These are phyloP conservation scores for Citrus inodora DNA, from an alignment of 345 rosid species.

Conservation along the genomic window DNA sequence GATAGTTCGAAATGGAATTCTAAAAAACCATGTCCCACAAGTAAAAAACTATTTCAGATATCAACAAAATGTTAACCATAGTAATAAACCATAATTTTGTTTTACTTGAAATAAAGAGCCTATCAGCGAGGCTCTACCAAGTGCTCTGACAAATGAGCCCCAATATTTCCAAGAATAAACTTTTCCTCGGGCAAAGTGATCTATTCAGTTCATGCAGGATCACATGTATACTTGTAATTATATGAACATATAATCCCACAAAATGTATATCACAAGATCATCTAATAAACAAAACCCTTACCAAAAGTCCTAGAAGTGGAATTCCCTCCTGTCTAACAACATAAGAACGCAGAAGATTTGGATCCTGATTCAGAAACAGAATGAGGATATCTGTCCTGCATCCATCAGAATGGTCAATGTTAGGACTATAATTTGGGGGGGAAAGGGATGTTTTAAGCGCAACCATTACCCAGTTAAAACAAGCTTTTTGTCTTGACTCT, in stretches of 20 bases:
- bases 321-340: conserved; percentile 66
- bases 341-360: conserved; percentile 72
- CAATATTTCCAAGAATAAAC: background rate
- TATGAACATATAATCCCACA: background rate
- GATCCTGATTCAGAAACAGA: conserved; percentile 76
- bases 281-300: conserved; percentile 29
- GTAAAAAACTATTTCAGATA: background rate
- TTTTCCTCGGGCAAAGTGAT: no score
- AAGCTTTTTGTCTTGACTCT: conserved; percentile 69
- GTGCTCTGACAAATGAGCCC: background rate
- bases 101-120: background rate
- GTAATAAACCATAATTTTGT: background rate
- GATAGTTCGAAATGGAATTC: background rate
- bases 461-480: conserved; percentile 76
- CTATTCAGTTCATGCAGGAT: background rate
- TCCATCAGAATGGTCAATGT: conserved; percentile 38
- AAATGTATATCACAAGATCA: background rate
- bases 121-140: background rate
- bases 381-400: conserved; percentile 94
- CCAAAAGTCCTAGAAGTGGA: conserved; percentile 87
- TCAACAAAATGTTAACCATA: background rate
- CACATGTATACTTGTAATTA: background rate
- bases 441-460: background rate
- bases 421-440: conserved; percentile 5
- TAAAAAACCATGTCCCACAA: background rate